Percentiles rank a stretch among this genome's conserved stretches.
These are phyloP conservation scores for Penicillium sp. DNA, from an alignment of 2,329 filamentous ascomycete species.

Conservation along the genomic window DNA sequence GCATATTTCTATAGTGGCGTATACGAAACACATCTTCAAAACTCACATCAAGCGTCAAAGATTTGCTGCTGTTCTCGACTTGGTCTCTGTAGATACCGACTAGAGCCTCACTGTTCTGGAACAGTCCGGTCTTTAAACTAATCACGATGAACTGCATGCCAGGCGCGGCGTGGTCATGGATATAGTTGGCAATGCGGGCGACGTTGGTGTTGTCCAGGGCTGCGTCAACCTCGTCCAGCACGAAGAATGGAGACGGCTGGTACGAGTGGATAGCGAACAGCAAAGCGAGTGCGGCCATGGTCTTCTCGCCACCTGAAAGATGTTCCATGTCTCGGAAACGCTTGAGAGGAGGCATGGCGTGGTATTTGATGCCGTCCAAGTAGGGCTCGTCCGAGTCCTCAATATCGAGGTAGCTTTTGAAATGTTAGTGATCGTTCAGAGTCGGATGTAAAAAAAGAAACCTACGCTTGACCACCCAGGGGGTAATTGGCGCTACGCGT, in stretches of 20 bases:
- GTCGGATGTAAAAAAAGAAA: not conserved
- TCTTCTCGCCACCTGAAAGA: conserved; percentile 95
- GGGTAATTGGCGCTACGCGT: conserved; percentile 89
- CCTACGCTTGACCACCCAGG: conserved; percentile 71
- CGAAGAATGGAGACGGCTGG: conserved; percentile 94
- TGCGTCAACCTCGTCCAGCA: conserved; percentile 95
- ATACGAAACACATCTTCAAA: not conserved
- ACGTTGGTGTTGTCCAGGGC: conserved; percentile 98
- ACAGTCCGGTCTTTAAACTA: conserved; percentile 88
- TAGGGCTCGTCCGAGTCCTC: conserved; percentile 97
- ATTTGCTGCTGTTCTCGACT: conserved; percentile 84
- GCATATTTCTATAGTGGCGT: not conserved
- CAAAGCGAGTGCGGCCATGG: conserved; percentile 94
- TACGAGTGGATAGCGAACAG: conserved; percentile 96
- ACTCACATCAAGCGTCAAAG: conserved; percentile 92
- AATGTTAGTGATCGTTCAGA: conserved; percentile 2
- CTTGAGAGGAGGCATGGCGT: conserved; percentile 97
- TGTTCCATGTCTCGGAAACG: conserved; percentile 99
- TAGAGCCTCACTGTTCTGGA: conserved; percentile 93
- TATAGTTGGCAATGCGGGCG: conserved; percentile 93
- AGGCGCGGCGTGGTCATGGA: conserved; percentile 86
- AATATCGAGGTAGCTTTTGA: conserved; percentile 72
- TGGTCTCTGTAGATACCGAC: conserved; percentile 97
- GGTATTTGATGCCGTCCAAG: conserved; percentile 92
- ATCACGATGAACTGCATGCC: conserved; percentile 99